A percentile compares a stretch with the other conserved stretches of the same genome.
Conservation (phyloP, 148 eudicot genomes). For the Chenopodium suecicum region DNA sequence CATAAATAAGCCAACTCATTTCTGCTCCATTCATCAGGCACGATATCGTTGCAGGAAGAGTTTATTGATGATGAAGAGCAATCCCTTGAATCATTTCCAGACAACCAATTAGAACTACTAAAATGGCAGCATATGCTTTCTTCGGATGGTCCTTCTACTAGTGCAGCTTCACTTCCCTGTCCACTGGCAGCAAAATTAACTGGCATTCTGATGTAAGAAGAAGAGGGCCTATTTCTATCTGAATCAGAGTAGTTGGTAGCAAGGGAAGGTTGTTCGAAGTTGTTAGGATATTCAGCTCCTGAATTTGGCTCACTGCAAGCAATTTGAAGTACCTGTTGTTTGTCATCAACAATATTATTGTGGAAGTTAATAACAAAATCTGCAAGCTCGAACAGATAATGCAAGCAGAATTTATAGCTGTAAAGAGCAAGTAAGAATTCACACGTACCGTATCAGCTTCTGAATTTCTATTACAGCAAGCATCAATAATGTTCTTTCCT, state of each 20-base stretch:
- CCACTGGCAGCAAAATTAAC: conserved; percentile 39
- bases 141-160: conserved; percentile 89
- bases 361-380: conserved; percentile 40
- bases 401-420: conserved; percentile 1
- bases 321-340: conserved; percentile 47
- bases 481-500: conserved; percentile 43
- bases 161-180: conserved; percentile 42
- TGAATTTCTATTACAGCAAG: conserved; percentile 36
- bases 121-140: conserved; percentile 80
- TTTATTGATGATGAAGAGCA: conserved; percentile 39
- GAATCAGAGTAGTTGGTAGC: conserved; percentile 45
- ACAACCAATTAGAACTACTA: conserved; percentile 64
- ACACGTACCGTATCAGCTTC: conserved; percentile 46
- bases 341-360: conserved; percentile 26
- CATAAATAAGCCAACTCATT: conserved; percentile 61
- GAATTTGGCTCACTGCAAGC: conserved; percentile 38
- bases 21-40: conserved; percentile 72
- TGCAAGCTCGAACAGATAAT: conserved; percentile 31
- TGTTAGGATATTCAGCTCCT: conserved; percentile 43
- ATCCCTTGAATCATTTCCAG: conserved; percentile 54
- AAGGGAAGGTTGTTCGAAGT: conserved; percentile 43
- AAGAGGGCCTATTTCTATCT: conserved; percentile 44
- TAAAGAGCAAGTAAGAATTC: conserved; percentile 40
- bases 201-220: conserved; percentile 58
- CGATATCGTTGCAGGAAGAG: conserved; percentile 56